phyloP scores from a whole-genome alignment of 176 grass and related monocot species.

The Echinochloa phyllopogon region DNA sequence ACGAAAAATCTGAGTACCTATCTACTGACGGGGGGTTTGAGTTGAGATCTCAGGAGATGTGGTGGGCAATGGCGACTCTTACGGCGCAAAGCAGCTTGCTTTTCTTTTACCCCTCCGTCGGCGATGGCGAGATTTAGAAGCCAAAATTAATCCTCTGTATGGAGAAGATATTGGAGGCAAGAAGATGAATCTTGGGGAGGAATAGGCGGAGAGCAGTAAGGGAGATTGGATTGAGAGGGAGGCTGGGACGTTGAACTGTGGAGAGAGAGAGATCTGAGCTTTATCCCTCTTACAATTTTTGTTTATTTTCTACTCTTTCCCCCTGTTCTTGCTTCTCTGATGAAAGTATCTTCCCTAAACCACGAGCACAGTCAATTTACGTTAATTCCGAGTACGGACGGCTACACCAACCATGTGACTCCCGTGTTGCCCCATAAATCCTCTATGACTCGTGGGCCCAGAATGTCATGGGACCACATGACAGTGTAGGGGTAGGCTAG shows the following conservation, averaged over 20 bases:
- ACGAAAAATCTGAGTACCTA: neutral
- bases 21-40: neutral
- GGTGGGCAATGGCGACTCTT: neutral
- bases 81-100: slow-evolving; percentile 3
- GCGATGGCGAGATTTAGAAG: slow-evolving; percentile 27
- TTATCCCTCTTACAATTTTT: neutral
- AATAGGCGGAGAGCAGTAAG: neutral
- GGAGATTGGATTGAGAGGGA: slow-evolving; percentile 10
- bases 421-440: fast-evolving
- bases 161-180: slow-evolving; percentile 8
- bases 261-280: slow-evolving; percentile 44
- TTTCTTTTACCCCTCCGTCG: neutral
- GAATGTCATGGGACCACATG: fast-evolving
- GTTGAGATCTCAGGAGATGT: neutral
- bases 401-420: neutral
- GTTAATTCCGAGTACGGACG: slow-evolving; percentile 19
- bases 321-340: slow-evolving; percentile 40
- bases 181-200: slow-evolving; percentile 11
- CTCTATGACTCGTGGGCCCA: neutral
- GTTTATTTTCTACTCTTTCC: neutral
- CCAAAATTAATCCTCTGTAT: neutral
- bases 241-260: neutral
- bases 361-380: slow-evolving; percentile 39
- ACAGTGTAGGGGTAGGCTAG: neutral
- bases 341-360: neutral